Evolutionary conservation across 2,329 filamentous ascomycete species (phyloP).

Genomic region (Verticillium nubilum): DNA sequence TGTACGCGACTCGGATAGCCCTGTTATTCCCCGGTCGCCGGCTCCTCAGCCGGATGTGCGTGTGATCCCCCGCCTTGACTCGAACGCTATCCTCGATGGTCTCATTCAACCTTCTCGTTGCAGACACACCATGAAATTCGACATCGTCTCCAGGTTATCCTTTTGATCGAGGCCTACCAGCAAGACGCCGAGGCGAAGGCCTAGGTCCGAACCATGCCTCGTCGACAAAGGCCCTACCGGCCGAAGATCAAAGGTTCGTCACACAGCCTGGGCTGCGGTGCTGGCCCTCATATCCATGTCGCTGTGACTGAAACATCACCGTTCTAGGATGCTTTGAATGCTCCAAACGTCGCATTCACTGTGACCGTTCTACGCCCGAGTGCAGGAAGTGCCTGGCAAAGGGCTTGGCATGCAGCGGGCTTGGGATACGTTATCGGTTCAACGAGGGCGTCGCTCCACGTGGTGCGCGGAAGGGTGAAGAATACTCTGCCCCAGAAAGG

Average conservation of each 20-base stretch:
- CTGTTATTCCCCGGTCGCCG: too few relatives aligned
- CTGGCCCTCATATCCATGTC: too few relatives aligned
- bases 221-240: not conserved
- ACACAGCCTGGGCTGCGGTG: too few relatives aligned
- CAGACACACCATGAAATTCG: too few relatives aligned
- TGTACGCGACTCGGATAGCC: too few relatives aligned
- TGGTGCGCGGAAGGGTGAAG: conserved; percentile 1
- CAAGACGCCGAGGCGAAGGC: not conserved
- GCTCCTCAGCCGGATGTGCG: too few relatives aligned
- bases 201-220: not conserved
- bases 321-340: conserved; percentile 13
- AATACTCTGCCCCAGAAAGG: not conserved
- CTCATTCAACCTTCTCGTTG: not conserved
- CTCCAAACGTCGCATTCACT: conserved; percentile 12
- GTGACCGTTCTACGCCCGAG: conserved; percentile 8
- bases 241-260: not conserved
- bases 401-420: conserved; percentile 10
- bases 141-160: too few relatives aligned
- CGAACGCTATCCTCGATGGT: not conserved
- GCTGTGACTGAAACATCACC: not conserved
- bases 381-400: conserved; percentile 11
- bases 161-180: not conserved
- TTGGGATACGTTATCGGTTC: conserved; percentile 8
- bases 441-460: conserved; percentile 2
- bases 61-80: too few relatives aligned